Evolutionary conservation across 2,329 filamentous ascomycete species (phyloP), one percentile per base, ranked within the genome.

Genomic region (Venturia pyrina): DNA sequence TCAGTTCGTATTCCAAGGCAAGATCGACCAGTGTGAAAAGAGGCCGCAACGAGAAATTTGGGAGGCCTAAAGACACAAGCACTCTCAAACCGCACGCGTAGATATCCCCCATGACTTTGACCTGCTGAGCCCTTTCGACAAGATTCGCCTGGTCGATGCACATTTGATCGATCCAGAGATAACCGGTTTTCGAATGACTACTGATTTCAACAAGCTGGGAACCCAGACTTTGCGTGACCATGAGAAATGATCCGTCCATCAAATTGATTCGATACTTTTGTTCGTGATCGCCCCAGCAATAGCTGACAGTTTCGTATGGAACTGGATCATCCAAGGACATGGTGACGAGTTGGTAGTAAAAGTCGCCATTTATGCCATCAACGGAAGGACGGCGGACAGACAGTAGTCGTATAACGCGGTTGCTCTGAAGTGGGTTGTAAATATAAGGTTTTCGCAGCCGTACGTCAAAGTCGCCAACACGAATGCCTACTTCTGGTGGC

Each of bases 111-210:
- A 68, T 68, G 37, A 65, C 61, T 44, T 17, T 24, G n/a, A 68
- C 67, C 46, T 69, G 65, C 10, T 44, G 43, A 59, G 44, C 65
- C 43, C 63, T 61, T 40, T 69, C 68, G 17, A n/a, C 21, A 11
- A 60, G 21, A 41, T 68, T 64, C n/a, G 59, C 28, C 34, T 68
- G 66, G 46, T 69, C 60, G 40, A 69, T 69, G n/a, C 65, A 68
- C n/a, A 69, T 46, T 21, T 66, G 64, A 65, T 69, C 68, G n/a
- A 67, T 64, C 67, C 67, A 68, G 2, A 69, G 17, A 32, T 65
- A 65, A 19, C 63, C 63, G 19, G 63, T 65, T 41, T 65, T 65
- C 17, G 48, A 65, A 21, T 65, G 63, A 59, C 21, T 65, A 11
- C 43, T 53, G 40, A 65, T 65, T 17, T 11, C 15, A 8, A 24